phyloP scores from a whole-genome alignment of 2,329 filamentous ascomycete genomes.

The Herpotrichia juniperi region DNA sequence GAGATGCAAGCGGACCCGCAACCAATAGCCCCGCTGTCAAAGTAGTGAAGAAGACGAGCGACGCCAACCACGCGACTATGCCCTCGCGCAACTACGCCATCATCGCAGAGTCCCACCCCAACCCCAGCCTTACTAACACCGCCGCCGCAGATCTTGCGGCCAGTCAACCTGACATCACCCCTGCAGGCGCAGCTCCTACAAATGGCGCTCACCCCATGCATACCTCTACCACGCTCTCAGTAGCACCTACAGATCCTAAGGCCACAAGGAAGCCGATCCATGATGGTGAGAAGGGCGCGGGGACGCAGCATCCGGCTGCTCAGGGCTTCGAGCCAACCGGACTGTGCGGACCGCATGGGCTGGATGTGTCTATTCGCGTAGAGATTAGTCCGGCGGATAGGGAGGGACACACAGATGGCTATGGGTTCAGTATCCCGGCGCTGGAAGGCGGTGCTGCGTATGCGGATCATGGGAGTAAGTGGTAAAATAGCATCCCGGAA shows the following conservation, averaged over 20 bases:
- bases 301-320: slow-evolving; percentile 78
- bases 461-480: slow-evolving; percentile 14
- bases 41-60: slow-evolving; percentile 63
- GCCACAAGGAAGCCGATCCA: slow-evolving; percentile 73
- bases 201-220: slow-evolving; percentile 38
- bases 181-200: slow-evolving; percentile 2
- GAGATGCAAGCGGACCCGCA: slow-evolving; percentile 42
- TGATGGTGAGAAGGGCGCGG: slow-evolving; percentile 76
- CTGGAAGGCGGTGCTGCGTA: slow-evolving; percentile 34
- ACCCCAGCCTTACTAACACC: slow-evolving; percentile 25
- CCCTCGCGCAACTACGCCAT: slow-evolving; percentile 69
- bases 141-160: slow-evolving; percentile 28
- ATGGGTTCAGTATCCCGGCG: slow-evolving; percentile 56
- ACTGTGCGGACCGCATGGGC: slow-evolving; percentile 50
- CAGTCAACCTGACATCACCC: slow-evolving; percentile 13
- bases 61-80: slow-evolving; percentile 86
- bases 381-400: slow-evolving; percentile 53
- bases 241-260: slow-evolving; percentile 51
- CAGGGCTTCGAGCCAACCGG: slow-evolving; percentile 49
- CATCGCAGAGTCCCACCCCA: slow-evolving; percentile 59
- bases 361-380: slow-evolving; percentile 56
- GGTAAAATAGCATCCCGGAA: too few relatives aligned
- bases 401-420: slow-evolving; percentile 55
- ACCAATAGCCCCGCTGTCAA: slow-evolving; percentile 29
- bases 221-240: slow-evolving; percentile 14